Percentiles rank a stretch among this genome's conserved stretches.
phyloP scores from a whole-genome alignment of 768 basidiomycete genomes.

The Suillus occidentalis region DNA sequence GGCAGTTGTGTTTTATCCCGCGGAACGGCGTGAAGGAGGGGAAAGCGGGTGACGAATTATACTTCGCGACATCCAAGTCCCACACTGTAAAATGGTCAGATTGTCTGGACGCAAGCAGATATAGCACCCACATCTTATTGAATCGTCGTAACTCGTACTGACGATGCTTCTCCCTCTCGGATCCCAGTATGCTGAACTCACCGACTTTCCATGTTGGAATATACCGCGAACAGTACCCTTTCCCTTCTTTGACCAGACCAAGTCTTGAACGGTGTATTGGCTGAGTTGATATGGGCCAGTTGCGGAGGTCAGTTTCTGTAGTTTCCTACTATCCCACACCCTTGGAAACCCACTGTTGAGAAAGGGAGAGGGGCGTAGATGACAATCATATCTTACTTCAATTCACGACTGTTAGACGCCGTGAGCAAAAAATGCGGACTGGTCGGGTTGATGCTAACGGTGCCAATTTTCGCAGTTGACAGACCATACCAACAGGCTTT shows the following conservation, averaged over 20 bases:
- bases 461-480: constrained; percentile 75
- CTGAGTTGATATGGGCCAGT: constrained; percentile 32
- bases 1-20: constrained; percentile 71
- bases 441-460: constrained; percentile 75
- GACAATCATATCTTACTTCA: constrained; percentile 52
- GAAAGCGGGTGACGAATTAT: constrained; percentile 50
- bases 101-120: neutral
- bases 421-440: constrained; percentile 67
- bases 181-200: constrained; percentile 86
- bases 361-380: neutral
- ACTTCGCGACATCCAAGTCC: constrained; percentile 59
- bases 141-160: constrained; percentile 85
- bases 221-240: constrained; percentile 59
- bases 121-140: constrained; percentile 56
- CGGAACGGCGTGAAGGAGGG: constrained; percentile 63
- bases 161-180: constrained; percentile 75
- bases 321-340: constrained; percentile 78
- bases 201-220: constrained; percentile 72
- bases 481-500: constrained; percentile 62
- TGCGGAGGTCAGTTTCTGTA: constrained; percentile 39
- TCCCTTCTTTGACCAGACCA: constrained; percentile 51
- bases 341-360: constrained; percentile 36
- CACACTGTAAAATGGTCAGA: constrained; percentile 54
- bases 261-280: constrained; percentile 47
- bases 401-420: constrained; percentile 68